Evolutionary conservation across 768 basidiomycete species (phyloP), one percentile per base, ranked within the genome.

Genomic region (Paxillus involutus): DNA sequence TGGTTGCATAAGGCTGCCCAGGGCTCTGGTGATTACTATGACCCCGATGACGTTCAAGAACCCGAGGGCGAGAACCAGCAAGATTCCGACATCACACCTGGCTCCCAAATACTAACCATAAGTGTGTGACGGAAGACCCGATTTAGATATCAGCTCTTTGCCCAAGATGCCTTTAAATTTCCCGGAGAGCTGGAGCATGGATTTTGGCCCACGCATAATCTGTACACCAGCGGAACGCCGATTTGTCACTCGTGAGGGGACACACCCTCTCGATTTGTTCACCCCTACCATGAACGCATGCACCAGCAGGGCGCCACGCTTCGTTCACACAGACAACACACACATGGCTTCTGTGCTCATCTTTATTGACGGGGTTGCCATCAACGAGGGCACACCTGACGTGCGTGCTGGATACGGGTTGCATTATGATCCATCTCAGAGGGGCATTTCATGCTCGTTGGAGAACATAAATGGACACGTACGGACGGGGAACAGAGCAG

Each of bases 401-500:
- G 55, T 26, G 42, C 47, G 55, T 16, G 53, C 57, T 16, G 57
- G 57, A 6, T 58, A 37, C 11, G 48, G 57, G 6, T 9, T 58
- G 6, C 32, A 42, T 12, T 30, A 50, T 4, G 41, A 43, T 16
- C 57, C 57, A 10, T 50, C 36, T 4, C 21, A 26, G 19, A 26
- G 6, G 14, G 53, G 49, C 12, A 10, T 55, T 37, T 17, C 40
- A 9, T 26, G 21, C 6, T 19, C 47, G 5, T 7, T 55, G 11
- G 53, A 55, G 36, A 55, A 55, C 30, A 29, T 50, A 14, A 19
- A n/a, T 6, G 48, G 48, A 5, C 49, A 55, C 30, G 37, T 44
- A 54, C 65, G 63, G 60, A 64, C 72, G 62, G 55, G 62, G 58
- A 64, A 67, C 69, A 60, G 74, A 61, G 71, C 72, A n/a, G 72